Evolutionary conservation across 106 monocot genomes (phyloP), one percentile per base, ranked within the genome.

Genomic region (Dioscorea dumetorum): DNA sequence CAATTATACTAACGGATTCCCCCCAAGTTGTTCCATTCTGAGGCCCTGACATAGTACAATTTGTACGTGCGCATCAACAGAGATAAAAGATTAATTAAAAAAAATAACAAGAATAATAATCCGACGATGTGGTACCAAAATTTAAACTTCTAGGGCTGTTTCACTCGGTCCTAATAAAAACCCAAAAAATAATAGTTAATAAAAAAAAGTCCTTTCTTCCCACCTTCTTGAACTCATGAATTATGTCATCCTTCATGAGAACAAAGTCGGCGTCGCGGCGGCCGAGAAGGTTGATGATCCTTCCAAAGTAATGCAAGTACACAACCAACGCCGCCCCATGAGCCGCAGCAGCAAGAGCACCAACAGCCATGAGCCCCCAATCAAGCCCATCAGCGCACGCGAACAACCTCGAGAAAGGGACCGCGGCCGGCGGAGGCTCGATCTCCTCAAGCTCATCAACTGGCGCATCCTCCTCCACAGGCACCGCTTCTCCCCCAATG

Each of bases 381-480:
- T 97, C 97, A 50, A 89, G 20, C 60, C 97, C 78, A 57, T 89
- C 87, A 3, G 97, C 97, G 41, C 84, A 97, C 24, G 83, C 92
- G 54, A 97, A 97, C 50, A 97, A 74, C 84, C 89, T 82, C 67
- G 82, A 92, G 84, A 97, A 97, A 2, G 97, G 92, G 49, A 92
- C 97, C n/a, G 97, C 84, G 1, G 82, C 89, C 1, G 97, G 97
- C 17, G 97, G 89, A 28, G 80, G 84, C 77, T 86, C 88, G 34
- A 82, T 78, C 72, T 97, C 97, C 58, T 86, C 88, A 19, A 58
- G 72, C 12, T 86, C 92, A 18, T 88, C 86, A 22, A 57, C 80
- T 0, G 66, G 32, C 57, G 58, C 86, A 0, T 82, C 92, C 2
- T 78, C 82, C 62, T 79, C 89, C 35, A 74, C 52, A 53, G 65